phyloP scores from a whole-genome alignment of 2,329 filamentous ascomycete species.

The Triangularia verruculosa region DNA sequence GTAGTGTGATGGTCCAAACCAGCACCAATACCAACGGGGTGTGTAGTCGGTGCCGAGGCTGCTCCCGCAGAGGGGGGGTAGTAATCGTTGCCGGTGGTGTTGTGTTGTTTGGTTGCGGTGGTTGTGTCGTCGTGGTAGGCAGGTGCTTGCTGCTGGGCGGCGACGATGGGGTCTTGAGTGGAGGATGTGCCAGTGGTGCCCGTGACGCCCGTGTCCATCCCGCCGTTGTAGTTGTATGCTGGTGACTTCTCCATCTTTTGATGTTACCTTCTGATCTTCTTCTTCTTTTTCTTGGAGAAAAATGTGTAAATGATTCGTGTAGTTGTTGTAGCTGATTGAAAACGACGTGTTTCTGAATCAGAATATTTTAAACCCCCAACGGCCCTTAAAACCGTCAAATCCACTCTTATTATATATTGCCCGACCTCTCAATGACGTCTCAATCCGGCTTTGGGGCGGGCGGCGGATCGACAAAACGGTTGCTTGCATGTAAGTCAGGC shows the following conservation, averaged over 20 bases:
- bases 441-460: neutral
- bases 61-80: neutral
- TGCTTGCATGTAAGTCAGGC: neutral
- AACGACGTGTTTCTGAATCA: neutral
- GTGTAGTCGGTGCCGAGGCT: neutral
- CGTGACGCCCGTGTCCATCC: neutral
- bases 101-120: neutral
- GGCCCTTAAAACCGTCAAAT: neutral
- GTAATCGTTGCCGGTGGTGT: neutral
- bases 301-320: neutral
- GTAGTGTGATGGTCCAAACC: neutral
- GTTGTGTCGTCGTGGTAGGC: neutral
- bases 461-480: neutral
- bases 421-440: neutral
- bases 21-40: neutral
- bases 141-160: neutral
- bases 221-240: neutral
- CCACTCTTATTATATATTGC: neutral
- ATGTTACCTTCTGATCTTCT: neutral
- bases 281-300: neutral
- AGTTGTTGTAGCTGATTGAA: neutral
- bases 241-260: neutral
- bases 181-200: neutral
- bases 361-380: neutral
- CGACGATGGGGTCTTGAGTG: neutral